Percentiles rank a stretch among this genome's conserved stretches.
These are phyloP conservation scores for Rhodotorula graminis DNA, from an alignment of 768 basidiomycete species.

Conservation along the genomic window DNA sequence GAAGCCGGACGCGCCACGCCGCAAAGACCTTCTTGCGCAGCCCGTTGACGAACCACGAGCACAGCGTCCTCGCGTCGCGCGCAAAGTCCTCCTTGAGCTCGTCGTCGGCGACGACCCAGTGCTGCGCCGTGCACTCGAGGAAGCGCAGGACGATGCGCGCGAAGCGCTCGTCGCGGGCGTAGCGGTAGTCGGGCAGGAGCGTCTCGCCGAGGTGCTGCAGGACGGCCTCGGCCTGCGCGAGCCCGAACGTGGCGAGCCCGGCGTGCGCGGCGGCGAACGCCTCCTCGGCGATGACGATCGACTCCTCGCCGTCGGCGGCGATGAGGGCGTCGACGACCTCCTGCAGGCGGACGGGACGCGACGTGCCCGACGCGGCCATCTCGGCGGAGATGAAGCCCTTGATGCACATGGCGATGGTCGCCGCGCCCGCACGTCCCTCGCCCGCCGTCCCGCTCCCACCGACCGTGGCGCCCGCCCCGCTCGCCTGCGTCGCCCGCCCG, in stretches of 20 bases:
- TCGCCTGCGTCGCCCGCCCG: not conserved
- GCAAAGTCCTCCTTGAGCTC: conserved; percentile 47
- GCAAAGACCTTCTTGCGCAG: conserved; percentile 51
- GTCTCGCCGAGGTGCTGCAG: conserved; percentile 55
- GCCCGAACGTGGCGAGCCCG: conserved; percentile 56
- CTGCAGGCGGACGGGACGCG: conserved; percentile 35
- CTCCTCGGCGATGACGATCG: conserved; percentile 58
- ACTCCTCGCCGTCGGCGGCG: conserved; percentile 51
- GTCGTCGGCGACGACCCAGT: conserved; percentile 54
- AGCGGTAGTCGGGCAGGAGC: conserved; percentile 57
- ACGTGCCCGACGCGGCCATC: conserved; percentile 34
- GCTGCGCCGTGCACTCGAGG: conserved; percentile 59
- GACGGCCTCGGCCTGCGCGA: conserved; percentile 55
- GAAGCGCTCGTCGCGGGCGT: conserved; percentile 55
- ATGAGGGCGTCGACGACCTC: conserved; percentile 42
- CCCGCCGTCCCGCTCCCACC: not conserved
- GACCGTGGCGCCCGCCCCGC: not conserved
- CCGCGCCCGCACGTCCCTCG: not conserved
- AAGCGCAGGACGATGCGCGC: conserved; percentile 59
- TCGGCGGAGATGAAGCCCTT: conserved; percentile 25
- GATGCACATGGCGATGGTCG: conserved; percentile 8
- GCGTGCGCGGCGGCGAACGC: conserved; percentile 58
- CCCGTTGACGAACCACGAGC: conserved; percentile 55
- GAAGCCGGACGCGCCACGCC: conserved; percentile 62
- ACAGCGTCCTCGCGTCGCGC: conserved; percentile 54